Evolutionary conservation across 345 rosid species (phyloP).

Genomic region (Salix brachista): DNA sequence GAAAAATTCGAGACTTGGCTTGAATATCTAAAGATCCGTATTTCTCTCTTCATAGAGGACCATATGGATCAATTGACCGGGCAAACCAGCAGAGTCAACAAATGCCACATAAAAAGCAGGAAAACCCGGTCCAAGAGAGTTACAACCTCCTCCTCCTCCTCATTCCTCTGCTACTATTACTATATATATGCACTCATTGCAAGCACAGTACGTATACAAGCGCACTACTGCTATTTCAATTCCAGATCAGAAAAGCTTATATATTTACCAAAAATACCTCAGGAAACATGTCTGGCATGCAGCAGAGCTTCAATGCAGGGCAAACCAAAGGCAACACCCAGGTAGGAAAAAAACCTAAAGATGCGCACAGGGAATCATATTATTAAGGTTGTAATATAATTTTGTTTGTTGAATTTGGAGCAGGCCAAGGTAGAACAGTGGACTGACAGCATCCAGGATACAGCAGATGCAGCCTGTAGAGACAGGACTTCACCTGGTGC

Average conservation of each 20-base stretch:
- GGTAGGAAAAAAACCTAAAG: background rate
- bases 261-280: too few species aligned
- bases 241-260: background rate
- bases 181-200: background rate
- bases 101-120: background rate
- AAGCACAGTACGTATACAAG: background rate
- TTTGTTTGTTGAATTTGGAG: background rate
- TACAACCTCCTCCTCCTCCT: background rate
- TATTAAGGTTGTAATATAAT: background rate
- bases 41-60: background rate
- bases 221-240: background rate
- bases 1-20: too few species aligned
- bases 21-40: background rate
- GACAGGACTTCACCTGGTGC: constrained; percentile 3
- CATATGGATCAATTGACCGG: background rate
- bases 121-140: background rate
- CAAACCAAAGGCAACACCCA: constrained; percentile 11
- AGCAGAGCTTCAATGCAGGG: constrained; percentile 14
- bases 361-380: too few species aligned
- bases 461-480: constrained; percentile 15
- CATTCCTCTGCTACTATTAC: background rate
- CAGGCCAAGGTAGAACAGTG: constrained; percentile 8
- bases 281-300: constrained; percentile 9
- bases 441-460: background rate
- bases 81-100: background rate